phyloP scores from a whole-genome alignment of 305 asterid genomes.

The Fraxinus dipetala region DNA sequence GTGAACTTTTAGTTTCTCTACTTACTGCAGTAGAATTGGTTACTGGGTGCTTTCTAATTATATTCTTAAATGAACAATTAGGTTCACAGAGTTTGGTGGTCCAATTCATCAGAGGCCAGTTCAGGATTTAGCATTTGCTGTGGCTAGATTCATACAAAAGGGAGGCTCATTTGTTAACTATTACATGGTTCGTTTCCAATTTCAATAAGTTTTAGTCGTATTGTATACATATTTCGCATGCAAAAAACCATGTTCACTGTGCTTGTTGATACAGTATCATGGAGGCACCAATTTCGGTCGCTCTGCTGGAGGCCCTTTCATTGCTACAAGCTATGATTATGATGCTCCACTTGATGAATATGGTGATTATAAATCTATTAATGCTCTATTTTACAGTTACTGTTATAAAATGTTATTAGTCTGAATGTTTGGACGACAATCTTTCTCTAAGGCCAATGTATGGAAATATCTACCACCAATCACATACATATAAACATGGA shows the following conservation, averaged over 20 bases:
- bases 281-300: conserved; percentile 95
- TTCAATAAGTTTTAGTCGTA: background rate
- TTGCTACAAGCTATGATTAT: conserved; percentile 86
- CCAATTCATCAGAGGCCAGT: conserved; percentile 77
- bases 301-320: conserved; percentile 89
- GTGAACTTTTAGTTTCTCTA: background rate
- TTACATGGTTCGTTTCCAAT: conserved; percentile 71
- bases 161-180: conserved; percentile 93
- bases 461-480: background rate
- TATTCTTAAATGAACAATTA: conserved; percentile 27
- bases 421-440: background rate
- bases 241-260: background rate
- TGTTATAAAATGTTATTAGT: background rate
- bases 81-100: conserved; percentile 92
- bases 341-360: conserved; percentile 97
- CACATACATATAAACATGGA: background rate
- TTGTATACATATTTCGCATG: background rate
- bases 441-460: conserved; percentile 1
- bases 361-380: conserved; percentile 44
- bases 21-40: conserved; percentile 7
- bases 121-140: conserved; percentile 95
- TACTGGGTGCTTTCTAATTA: conserved; percentile 6
- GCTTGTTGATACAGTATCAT: conserved; percentile 52
- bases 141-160: conserved; percentile 80
- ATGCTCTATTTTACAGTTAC: background rate